Percentiles rank a stretch among this genome's conserved stretches.
phyloP scores from a whole-genome alignment of 2,329 filamentous ascomycete species.

The Calcarisporium arbuscula region DNA sequence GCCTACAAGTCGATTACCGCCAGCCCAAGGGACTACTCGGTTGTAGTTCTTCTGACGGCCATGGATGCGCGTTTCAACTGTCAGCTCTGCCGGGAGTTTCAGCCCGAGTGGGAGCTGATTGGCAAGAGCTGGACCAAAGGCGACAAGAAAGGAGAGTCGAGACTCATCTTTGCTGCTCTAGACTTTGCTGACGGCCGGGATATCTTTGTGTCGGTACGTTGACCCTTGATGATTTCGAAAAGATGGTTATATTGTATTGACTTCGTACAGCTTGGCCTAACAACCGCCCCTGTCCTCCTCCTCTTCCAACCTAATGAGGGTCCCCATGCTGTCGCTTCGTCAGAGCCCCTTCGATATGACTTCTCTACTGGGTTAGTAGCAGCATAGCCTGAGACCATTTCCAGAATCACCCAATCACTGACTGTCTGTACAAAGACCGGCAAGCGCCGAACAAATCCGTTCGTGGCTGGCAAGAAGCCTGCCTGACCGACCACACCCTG shows the following conservation, averaged over 20 bases:
- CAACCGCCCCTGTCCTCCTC: conserved; percentile 87
- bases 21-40: conserved; percentile 74
- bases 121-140: conserved; percentile 82
- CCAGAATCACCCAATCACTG: neutral
- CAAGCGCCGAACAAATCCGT: conserved; percentile 71
- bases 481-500: conserved; percentile 68
- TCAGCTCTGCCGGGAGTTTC: conserved; percentile 80
- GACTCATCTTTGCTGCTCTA: conserved; percentile 73
- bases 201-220: conserved; percentile 75
- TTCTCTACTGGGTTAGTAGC: conserved; percentile 68
- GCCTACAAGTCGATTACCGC: conserved; percentile 71
- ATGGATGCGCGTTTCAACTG: conserved; percentile 79
- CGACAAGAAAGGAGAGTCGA: conserved; percentile 66
- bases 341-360: conserved; percentile 72
- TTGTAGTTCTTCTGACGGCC: conserved; percentile 80
- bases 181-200: conserved; percentile 82
- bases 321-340: conserved; percentile 64
- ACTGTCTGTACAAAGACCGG: conserved; percentile 43
- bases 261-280: conserved; percentile 68
- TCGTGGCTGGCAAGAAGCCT: conserved; percentile 74
- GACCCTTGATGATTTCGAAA: too few relatives aligned
- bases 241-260: conserved; percentile 1
- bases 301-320: conserved; percentile 82
- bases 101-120: conserved; percentile 88
- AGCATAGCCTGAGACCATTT: neutral